A percentile compares a stretch with the other conserved stretches of the same genome.
These are phyloP conservation scores for Paxillus involutus DNA, from an alignment of 768 basidiomycete genomes.

Conservation along the genomic window DNA sequence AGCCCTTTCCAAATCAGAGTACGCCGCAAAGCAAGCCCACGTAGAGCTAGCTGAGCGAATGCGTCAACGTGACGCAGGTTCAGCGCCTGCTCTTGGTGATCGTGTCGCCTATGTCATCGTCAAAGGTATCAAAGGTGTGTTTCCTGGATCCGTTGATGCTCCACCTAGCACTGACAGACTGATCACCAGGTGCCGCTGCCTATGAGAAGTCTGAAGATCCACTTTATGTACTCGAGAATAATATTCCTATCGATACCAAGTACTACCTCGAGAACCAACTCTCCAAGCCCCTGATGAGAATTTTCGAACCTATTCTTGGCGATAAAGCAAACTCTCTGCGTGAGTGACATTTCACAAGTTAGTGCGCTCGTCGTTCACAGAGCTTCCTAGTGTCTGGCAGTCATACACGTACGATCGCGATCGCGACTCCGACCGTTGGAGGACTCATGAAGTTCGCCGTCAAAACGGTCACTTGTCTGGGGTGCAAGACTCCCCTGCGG, in stretches of 20 bases:
- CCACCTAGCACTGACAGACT: background rate
- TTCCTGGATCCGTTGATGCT: background rate
- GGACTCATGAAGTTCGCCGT: constrained; percentile 99
- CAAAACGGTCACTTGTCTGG: constrained; percentile 91
- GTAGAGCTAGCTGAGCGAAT: constrained; percentile 94
- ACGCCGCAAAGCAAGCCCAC: constrained; percentile 94
- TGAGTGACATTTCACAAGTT: constrained; percentile 37
- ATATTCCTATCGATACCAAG: constrained; percentile 95
- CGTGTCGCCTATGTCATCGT: constrained; percentile 99
- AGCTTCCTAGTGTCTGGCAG: constrained; percentile 79
- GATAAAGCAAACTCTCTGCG: constrained; percentile 84
- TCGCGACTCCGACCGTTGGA: constrained; percentile 94
- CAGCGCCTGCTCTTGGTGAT: constrained; percentile 96
- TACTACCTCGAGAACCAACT: constrained; percentile 99
- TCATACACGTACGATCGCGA: constrained; percentile 93
- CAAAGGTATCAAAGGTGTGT: constrained; percentile 87
- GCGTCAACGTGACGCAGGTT: constrained; percentile 95
- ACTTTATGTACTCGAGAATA: constrained; percentile 95
- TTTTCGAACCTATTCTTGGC: constrained; percentile 96
- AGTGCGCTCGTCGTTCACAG: constrained; percentile 2
- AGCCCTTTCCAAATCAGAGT: constrained; percentile 90
- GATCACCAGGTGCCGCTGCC: constrained; percentile 81
- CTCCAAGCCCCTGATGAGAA: constrained; percentile 93
- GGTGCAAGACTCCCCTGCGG: constrained; percentile 89
- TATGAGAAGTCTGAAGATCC: constrained; percentile 99